A percentile compares a stretch with the other conserved stretches of the same genome.
Conservation (phyloP, 1,139 yeast genomes). For the Suhomyces kunorum region DNA sequence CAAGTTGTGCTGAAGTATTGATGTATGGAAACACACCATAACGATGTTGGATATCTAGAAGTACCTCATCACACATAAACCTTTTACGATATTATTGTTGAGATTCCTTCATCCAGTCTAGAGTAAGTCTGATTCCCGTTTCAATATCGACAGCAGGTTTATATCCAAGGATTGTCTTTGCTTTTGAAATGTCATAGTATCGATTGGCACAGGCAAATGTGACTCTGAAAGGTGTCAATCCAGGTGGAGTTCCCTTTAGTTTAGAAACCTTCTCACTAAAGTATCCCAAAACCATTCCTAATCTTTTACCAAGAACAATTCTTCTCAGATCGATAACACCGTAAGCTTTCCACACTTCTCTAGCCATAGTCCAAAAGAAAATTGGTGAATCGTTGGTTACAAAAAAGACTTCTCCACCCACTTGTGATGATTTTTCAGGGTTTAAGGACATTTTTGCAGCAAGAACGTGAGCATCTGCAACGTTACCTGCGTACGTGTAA, state of each 20-base stretch:
- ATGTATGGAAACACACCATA: too few species aligned
- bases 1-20: too few species aligned
- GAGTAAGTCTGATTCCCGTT: conserved; percentile 76
- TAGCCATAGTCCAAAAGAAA: conserved; percentile 95
- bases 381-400: conserved; percentile 93
- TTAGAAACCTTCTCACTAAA: conserved; percentile 72
- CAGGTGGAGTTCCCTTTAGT: conserved; percentile 79
- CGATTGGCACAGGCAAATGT: conserved; percentile 92
- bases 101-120: conserved; percentile 86
- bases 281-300: conserved; percentile 81
- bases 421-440: conserved; percentile 35
- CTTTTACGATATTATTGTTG: too few species aligned
- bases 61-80: too few species aligned
- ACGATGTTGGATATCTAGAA: too few species aligned
- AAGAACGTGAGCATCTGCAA: conserved; percentile 92
- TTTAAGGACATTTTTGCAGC: conserved; percentile 78
- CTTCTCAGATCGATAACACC: conserved; percentile 75
- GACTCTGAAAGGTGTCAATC: conserved; percentile 95
- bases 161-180: conserved; percentile 76
- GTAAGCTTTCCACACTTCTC: conserved; percentile 96
- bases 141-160: conserved; percentile 78
- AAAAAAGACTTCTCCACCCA: conserved; percentile 87
- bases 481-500: conserved; percentile 99
- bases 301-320: conserved; percentile 66
- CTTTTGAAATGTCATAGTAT: conserved; percentile 89